phyloP scores from a whole-genome alignment of 129 eudicot genomes.

The Chrysanthemum makinoi region DNA sequence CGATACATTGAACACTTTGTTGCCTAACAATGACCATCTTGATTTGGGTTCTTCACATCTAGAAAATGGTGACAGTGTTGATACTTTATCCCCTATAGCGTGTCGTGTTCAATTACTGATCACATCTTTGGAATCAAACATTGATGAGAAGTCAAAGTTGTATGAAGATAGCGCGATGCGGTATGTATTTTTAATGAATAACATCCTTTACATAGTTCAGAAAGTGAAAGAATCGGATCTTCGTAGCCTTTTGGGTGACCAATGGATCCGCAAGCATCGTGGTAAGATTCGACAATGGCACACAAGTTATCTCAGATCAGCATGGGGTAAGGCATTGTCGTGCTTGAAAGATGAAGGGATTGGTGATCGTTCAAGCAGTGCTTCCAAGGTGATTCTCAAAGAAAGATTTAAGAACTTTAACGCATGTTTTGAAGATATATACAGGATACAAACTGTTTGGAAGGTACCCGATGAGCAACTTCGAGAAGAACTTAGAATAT shows the following conservation, averaged over 20 bases:
- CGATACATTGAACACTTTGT: conserved; percentile 47
- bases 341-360: conserved; percentile 88
- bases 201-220: conserved; percentile 61
- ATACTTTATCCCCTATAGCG: conserved; percentile 43
- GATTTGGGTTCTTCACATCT: conserved; percentile 10
- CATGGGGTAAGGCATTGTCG: conserved; percentile 72
- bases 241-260: conserved; percentile 67
- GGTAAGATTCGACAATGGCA: conserved; percentile 75
- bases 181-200: conserved; percentile 76
- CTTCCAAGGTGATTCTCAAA: conserved; percentile 70
- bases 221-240: conserved; percentile 83
- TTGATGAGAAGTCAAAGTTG: conserved; percentile 69
- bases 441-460: conserved; percentile 77
- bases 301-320: conserved; percentile 83
- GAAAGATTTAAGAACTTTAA: conserved; percentile 83
- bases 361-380: conserved; percentile 67
- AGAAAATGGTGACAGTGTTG: conserved; percentile 30
- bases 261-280: conserved; percentile 73
- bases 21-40: conserved; percentile 29
- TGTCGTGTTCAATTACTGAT: conserved; percentile 47
- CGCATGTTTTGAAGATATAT: conserved; percentile 79
- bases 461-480: conserved; percentile 87
- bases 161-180: conserved; percentile 74
- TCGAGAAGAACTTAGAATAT: conserved; percentile 81
- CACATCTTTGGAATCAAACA: conserved; percentile 55